Conservation (phyloP, 805 yeast genomes). For the Monosporozyma unispora region DNA sequence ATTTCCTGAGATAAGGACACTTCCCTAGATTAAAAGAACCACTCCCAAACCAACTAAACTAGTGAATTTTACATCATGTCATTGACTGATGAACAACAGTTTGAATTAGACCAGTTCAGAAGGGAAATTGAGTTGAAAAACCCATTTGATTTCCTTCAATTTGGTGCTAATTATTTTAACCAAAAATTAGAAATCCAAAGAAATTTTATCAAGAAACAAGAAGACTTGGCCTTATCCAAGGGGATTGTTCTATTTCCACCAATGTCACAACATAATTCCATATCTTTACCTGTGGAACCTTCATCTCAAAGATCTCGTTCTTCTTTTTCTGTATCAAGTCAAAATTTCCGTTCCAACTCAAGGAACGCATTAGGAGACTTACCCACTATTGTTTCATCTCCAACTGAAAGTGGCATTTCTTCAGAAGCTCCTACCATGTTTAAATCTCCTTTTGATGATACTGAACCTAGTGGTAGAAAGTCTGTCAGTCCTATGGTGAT, state of each 20-base stretch:
- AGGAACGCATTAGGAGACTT: not conserved
- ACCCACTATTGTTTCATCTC: not conserved
- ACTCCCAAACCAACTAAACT: not conserved
- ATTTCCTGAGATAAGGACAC: not conserved
- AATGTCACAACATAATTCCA: slow-evolving; percentile 2
- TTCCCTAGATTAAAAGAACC: not conserved
- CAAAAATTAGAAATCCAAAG: slow-evolving; percentile 49
- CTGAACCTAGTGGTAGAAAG: not conserved
- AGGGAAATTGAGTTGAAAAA: slow-evolving; percentile 44
- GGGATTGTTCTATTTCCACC: slow-evolving; percentile 39
- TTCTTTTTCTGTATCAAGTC: not conserved
- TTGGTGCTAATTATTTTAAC: slow-evolving; percentile 66
- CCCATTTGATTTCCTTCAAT: slow-evolving; percentile 64
- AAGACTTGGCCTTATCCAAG: slow-evolving; percentile 36
- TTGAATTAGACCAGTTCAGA: slow-evolving; percentile 54
- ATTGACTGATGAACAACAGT: slow-evolving; percentile 12
- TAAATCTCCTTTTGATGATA: not conserved
- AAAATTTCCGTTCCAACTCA: not conserved
- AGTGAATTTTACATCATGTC: not conserved
- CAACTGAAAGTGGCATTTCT: not conserved
- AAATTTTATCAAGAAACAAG: slow-evolving; percentile 8
- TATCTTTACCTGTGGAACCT: not conserved
- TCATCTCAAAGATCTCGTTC: not conserved
- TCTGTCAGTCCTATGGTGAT: not conserved
- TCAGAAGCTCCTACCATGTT: not conserved